Conservation (phyloP, 225 moss, liverwort and hornwort species). For the Anthoceros angustus region DNA sequence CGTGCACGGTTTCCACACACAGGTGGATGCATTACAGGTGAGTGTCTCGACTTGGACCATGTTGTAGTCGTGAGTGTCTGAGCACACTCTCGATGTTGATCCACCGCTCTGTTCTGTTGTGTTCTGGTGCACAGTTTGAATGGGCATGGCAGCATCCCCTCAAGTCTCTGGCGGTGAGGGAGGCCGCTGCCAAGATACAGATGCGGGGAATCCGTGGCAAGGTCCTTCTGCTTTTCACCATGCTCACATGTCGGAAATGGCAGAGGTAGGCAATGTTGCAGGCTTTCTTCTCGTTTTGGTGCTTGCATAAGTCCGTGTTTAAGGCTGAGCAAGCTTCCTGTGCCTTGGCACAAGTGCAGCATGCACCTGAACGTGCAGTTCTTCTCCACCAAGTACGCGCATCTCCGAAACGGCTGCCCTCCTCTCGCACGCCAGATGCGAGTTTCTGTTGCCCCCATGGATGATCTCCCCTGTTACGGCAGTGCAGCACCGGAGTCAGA, state of each 20-base stretch:
- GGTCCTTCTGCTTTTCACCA: conserved; percentile 38
- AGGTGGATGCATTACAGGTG: conserved; percentile 22
- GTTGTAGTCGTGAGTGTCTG: conserved; percentile 6
- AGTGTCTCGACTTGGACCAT: background rate
- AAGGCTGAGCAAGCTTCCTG: background rate
- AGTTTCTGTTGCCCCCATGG: conserved; percentile 40
- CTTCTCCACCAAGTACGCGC: conserved; percentile 35
- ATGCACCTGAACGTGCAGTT: conserved; percentile 45
- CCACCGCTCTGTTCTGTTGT: background rate
- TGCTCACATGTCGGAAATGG: conserved; percentile 54
- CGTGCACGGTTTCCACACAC: conserved; percentile 75
- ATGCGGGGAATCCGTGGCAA: conserved; percentile 59
- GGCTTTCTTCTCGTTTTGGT: background rate
- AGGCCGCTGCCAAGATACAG: conserved; percentile 53
- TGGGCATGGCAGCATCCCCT: conserved; percentile 99
- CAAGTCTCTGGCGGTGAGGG: conserved; percentile 64
- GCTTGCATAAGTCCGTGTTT: conserved; percentile 1
- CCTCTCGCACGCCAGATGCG: conserved; percentile 48
- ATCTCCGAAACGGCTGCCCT: conserved; percentile 42
- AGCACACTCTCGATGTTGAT: conserved; percentile 37
- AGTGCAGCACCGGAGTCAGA: conserved; percentile 7
- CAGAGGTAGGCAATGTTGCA: conserved; percentile 10
- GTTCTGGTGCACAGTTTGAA: conserved; percentile 49
- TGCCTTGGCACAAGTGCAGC: background rate
- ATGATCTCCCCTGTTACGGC: conserved; percentile 25